These are phyloP conservation scores for Epichloe sibirici DNA, from an alignment of 2,329 filamentous ascomycete species.

Conservation along the genomic window DNA sequence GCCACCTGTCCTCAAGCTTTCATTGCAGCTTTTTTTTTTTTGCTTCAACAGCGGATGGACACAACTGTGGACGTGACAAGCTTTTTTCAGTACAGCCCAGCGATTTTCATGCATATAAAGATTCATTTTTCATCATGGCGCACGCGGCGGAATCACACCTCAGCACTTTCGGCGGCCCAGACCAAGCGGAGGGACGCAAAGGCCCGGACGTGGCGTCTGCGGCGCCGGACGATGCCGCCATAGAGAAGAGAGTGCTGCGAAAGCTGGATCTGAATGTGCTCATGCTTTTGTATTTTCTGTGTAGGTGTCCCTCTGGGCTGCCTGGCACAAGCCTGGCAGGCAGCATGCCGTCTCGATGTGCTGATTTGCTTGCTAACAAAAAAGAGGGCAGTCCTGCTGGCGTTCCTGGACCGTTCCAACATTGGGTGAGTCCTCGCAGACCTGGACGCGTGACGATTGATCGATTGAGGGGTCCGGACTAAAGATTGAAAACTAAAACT, in stretches of 20 bases:
- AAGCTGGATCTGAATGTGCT: slow-evolving; percentile 2
- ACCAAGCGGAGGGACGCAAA: background rate
- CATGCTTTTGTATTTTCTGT: background rate
- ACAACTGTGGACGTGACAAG: no score
- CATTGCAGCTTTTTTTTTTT: no score
- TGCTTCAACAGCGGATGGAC: no score
- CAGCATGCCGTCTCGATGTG: background rate
- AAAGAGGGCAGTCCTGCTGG: slow-evolving; percentile 7
- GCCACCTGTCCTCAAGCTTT: no score
- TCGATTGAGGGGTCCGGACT: background rate
- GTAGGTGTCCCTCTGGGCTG: background rate
- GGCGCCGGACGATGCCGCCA: background rate
- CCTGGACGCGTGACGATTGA: no score
- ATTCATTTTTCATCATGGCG: background rate
- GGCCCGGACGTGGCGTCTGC: background rate
- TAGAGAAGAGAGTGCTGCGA: background rate
- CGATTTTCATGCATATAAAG: background rate
- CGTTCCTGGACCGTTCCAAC: slow-evolving; percentile 12
- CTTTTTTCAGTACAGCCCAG: background rate
- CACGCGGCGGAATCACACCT: background rate
- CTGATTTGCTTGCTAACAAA: background rate
- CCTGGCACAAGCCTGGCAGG: background rate
- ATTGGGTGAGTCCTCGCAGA: slow-evolving; percentile 7
- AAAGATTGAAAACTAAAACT: no score
- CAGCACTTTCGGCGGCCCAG: background rate